Conservation (phyloP, 2,329 filamentous ascomycete genomes). For the Trichophyton equinum region DNA sequence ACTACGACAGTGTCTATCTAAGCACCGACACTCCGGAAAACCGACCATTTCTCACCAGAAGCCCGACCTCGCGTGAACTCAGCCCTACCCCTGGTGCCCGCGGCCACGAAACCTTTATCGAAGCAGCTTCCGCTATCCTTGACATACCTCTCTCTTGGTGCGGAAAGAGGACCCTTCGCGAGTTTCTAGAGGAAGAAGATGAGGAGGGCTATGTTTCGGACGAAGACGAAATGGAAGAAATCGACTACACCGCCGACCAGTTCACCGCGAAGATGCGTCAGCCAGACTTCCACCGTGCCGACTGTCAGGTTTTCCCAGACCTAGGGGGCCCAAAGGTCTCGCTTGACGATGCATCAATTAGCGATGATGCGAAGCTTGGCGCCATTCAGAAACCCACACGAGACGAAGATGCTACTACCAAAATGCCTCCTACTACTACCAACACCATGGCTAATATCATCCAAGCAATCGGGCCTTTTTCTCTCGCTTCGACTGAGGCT, state of each 20-base stretch:
- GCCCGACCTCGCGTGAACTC: neutral
- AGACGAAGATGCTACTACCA: neutral
- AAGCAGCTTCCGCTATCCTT: neutral
- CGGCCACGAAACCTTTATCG: neutral
- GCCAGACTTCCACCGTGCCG: neutral
- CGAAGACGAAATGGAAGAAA: neutral
- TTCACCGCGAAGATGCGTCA: neutral
- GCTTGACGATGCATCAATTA: neutral
- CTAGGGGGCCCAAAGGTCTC: neutral
- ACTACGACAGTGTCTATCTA: neutral
- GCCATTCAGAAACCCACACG: neutral
- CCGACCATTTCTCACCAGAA: neutral
- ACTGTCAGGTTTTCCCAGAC: neutral
- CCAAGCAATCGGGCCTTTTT: neutral
- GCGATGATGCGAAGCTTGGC: neutral
- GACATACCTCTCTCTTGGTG: neutral
- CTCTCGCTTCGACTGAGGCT: neutral
- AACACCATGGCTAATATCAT: too few species aligned
- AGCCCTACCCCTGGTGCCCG: conserved; percentile 2
- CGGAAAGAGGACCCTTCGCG: neutral
- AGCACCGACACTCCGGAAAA: neutral
- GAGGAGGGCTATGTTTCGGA: neutral
- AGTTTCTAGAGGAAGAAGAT: neutral
- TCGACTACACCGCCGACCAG: neutral
- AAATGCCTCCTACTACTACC: neutral